Evolutionary conservation across 805 yeast species (phyloP).

Genomic region (Candida awuae): DNA sequence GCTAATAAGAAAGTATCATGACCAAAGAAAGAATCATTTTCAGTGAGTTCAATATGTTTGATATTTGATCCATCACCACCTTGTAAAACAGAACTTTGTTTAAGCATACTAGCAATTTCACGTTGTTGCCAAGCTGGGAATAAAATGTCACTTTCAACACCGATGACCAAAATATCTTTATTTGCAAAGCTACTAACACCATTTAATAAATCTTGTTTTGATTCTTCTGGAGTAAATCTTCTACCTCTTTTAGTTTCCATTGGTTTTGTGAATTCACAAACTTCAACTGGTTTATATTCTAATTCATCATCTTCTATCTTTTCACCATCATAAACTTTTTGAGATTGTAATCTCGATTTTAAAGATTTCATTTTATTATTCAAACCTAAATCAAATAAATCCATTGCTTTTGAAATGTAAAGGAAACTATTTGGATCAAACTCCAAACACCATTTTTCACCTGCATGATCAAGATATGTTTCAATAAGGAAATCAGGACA

Average conservation of each 20-base stretch:
- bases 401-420: conserved; percentile 91
- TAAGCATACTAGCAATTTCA: conserved; percentile 61
- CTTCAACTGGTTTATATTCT: conserved; percentile 25
- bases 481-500: conserved; percentile 93
- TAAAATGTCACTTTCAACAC: conserved; percentile 86
- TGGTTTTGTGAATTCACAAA: conserved; percentile 39
- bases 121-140: conserved; percentile 95
- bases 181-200: conserved; percentile 61
- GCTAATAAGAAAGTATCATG: conserved; percentile 87
- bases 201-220: conserved; percentile 48
- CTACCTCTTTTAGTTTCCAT: conserved; percentile 44
- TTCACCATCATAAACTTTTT: conserved; percentile 24
- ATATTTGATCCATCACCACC: conserved; percentile 36
- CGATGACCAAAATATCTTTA: conserved; percentile 67
- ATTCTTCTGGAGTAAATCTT: conserved; percentile 45
- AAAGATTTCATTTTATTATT: conserved; percentile 38
- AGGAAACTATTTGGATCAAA: conserved; percentile 86
- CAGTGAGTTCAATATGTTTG: conserved; percentile 65
- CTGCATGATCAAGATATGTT: conserved; percentile 89
- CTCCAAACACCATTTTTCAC: conserved; percentile 86
- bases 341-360: conserved; percentile 33
- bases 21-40: conserved; percentile 73
- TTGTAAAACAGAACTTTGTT: conserved; percentile 25
- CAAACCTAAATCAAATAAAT: conserved; percentile 71
- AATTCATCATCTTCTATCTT: conserved; percentile 18